Evolutionary conservation across 2,329 filamentous ascomycete genomes (phyloP).

Genomic region (Alternaria atra): DNA sequence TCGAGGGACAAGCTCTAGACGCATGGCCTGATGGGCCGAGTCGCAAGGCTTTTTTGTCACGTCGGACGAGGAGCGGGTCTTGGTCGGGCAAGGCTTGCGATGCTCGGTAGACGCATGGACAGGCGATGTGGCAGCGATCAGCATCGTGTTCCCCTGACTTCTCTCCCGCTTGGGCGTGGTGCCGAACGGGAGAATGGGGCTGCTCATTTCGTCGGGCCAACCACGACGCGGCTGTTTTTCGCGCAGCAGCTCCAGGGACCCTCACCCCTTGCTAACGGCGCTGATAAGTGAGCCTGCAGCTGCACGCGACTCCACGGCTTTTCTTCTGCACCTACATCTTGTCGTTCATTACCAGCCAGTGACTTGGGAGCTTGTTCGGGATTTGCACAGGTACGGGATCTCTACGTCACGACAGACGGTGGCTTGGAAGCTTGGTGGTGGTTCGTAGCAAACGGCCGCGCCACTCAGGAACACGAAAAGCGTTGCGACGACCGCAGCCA

Average conservation of each 20-base stretch:
- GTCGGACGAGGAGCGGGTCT: conserved; percentile 18
- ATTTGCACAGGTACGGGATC: neutral
- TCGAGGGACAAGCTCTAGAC: conserved; percentile 5
- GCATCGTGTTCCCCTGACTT: conserved; percentile 23
- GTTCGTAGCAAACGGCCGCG: conserved; percentile 9
- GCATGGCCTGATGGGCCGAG: neutral
- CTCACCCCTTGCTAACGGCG: conserved; percentile 1
- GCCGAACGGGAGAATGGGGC: conserved; percentile 19
- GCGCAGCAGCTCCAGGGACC: conserved; percentile 13
- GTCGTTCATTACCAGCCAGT: conserved; percentile 14
- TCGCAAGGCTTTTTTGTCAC: conserved; percentile 3
- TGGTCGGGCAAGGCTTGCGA: conserved; percentile 20
- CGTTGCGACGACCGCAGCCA: conserved; percentile 9
- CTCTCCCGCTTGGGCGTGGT: conserved; percentile 22
- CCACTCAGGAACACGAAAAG: conserved; percentile 18
- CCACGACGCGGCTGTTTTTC: conserved; percentile 22
- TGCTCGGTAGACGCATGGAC: neutral
- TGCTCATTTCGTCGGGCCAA: conserved; percentile 38
- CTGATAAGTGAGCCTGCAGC: conserved; percentile 14
- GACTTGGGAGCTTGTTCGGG: neutral
- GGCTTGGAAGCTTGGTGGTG: neutral
- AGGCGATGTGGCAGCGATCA: conserved; percentile 13
- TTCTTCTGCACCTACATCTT: conserved; percentile 14
- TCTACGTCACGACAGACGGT: conserved; percentile 12
- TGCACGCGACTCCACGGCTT: neutral